Base-by-base conservation (phyloP, 2,329 filamentous ascomycete species). In the Aspergillus puulaauensis region DNA sequence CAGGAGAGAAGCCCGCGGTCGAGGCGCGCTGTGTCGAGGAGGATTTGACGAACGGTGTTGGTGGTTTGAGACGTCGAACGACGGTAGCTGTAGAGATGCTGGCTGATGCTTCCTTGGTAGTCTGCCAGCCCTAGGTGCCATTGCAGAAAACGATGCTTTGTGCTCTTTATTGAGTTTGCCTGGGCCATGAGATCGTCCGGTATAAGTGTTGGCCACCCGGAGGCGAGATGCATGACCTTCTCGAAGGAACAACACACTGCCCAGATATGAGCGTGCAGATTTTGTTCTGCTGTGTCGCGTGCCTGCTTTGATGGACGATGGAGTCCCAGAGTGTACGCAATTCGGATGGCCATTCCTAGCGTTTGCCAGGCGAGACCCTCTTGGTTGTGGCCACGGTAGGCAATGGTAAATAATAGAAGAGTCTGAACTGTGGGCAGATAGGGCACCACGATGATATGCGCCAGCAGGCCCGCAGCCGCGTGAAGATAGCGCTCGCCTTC, bases 341-440 rank as follows among this genome's bases (percentile, higher is more conserved):
- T 61, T 2, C 59, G 44, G 19, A 59, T 63, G 6, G 56, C 59
- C 39, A 61, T 61, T 4, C 61, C 61, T 3, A 63, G 40, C 1
- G 51, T 59, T 17, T 63, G 61, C 61, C 61, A 63, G 2, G 56
- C 61, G 9, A 63, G 58, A 0, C 59, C 61, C 23, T 59, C 61
- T 24, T 59, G 50, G 15, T 59, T 63, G 4, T 56, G 47, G 3
- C 61, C 56, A 2, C 61, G 47, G 19, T 63, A 63, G 1, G 45
- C 47, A 1, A 63, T 44, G 2, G 61, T 59, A 21, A 61, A 56
- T 5, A 61, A 39, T 0, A 63, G 39, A 6, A 63, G 31, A 1
- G 61, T 46, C 45, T 63, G 61, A 2, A 63, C 59, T 1, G 61
- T 54, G 9, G 54, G 61, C 2, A 59, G 48, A 37, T 63, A 63